A percentile compares a stretch with the other conserved stretches of the same genome.
These are phyloP conservation scores for Tripterygium wilfordii DNA, from an alignment of 177 flowering plant species.

Conservation along the genomic window DNA sequence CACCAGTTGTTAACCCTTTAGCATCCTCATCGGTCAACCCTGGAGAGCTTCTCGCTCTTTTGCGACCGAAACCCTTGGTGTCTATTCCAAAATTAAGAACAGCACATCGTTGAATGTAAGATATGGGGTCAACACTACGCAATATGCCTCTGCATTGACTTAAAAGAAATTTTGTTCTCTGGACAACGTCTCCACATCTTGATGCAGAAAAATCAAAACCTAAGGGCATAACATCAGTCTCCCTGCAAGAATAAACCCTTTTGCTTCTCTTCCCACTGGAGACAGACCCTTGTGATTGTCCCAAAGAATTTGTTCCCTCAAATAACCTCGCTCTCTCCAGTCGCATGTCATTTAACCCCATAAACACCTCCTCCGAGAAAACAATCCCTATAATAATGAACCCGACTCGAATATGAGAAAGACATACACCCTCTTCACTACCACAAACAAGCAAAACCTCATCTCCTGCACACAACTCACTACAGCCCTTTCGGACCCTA, in stretches of 20 bases:
- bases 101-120: constrained; percentile 18
- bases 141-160: constrained; percentile 48
- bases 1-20: not conserved
- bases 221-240: not conserved
- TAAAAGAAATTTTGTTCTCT: constrained; percentile 30
- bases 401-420: constrained; percentile 25
- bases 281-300: constrained; percentile 8
- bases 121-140: constrained; percentile 50
- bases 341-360: constrained; percentile 1
- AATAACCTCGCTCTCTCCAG: not conserved
- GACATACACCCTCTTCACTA: constrained; percentile 12
- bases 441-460: constrained; percentile 53
- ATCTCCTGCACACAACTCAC: constrained; percentile 54
- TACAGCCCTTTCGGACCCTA: constrained; percentile 27
- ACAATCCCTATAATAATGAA: constrained; percentile 50
- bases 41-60: not conserved
- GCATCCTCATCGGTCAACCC: constrained; percentile 2
- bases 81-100: constrained; percentile 4
- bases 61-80: not conserved
- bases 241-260: constrained; percentile 19
- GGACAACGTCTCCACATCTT: constrained; percentile 18
- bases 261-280: constrained; percentile 12
- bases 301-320: constrained; percentile 1
- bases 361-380: constrained; percentile 29
- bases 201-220: not conserved